Evolutionary conservation across 768 basidiomycete species (phyloP).

Genomic region (Hortiboletus campestris): DNA sequence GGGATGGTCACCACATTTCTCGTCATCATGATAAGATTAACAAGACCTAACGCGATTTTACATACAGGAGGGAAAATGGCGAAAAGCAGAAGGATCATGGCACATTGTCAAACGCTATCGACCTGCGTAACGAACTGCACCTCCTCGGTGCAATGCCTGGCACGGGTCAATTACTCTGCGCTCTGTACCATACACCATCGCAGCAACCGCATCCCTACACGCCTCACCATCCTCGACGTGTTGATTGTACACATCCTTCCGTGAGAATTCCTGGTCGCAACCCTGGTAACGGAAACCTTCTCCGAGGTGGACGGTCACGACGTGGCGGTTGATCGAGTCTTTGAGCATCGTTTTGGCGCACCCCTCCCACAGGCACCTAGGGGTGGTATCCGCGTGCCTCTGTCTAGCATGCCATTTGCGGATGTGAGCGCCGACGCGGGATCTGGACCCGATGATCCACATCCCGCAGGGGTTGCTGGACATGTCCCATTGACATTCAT

Average conservation of each 20-base stretch:
- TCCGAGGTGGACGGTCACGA: constrained; percentile 4
- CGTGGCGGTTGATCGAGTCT: constrained; percentile 8
- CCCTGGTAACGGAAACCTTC: constrained; percentile 6
- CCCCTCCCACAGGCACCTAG: constrained; percentile 4
- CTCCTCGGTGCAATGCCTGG: neutral
- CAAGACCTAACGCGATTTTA: too few species aligned
- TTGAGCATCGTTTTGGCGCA: neutral
- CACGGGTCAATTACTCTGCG: neutral
- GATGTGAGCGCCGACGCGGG: constrained; percentile 1
- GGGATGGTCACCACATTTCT: too few species aligned
- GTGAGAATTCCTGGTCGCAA: neutral
- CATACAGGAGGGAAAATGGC: neutral
- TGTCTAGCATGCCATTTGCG: constrained; percentile 5
- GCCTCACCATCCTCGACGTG: neutral
- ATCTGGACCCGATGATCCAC: constrained; percentile 10
- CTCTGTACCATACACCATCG: neutral
- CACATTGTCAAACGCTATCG: neutral
- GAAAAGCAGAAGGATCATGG: neutral
- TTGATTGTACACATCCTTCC: constrained; percentile 7
- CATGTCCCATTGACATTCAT: constrained; percentile 8
- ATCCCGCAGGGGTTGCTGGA: constrained; percentile 3
- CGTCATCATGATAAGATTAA: too few species aligned
- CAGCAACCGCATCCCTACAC: neutral
- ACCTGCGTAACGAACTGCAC: neutral
- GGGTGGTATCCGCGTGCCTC: neutral